These are phyloP conservation scores for Magnusiomyces clavatus DNA, from an alignment of 1,139 yeast genomes.

Conservation along the genomic window DNA sequence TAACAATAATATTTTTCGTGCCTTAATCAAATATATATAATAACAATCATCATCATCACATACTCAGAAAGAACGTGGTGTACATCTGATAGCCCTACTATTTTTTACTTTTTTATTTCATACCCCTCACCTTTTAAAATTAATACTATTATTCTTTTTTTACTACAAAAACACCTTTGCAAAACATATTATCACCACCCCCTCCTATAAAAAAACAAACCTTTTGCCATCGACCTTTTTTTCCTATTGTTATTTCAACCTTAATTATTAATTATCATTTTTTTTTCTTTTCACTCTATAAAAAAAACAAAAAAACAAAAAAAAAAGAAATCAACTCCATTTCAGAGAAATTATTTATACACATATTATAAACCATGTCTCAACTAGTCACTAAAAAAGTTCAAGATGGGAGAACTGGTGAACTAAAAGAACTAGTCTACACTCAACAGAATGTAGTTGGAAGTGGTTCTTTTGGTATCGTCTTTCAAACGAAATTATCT, in stretches of 20 bases:
- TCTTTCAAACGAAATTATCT: constrained; percentile 73
- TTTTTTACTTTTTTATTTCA: too few species aligned
- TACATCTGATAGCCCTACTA: too few species aligned
- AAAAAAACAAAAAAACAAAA: too few species aligned
- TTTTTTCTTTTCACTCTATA: neutral
- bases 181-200: neutral
- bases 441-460: constrained; percentile 77
- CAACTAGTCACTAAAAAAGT: constrained; percentile 65
- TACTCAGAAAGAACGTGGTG: too few species aligned
- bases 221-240: neutral
- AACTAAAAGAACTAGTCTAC: constrained; percentile 51
- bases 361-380: constrained; percentile 19
- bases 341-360: neutral
- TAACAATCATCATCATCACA: too few species aligned
- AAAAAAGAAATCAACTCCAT: too few species aligned
- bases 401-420: constrained; percentile 68
- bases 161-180: neutral
- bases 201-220: constrained; percentile 6
- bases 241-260: neutral
- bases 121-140: neutral
- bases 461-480: constrained; percentile 96
- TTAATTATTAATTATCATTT: neutral
- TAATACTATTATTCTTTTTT: neutral
- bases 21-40: too few species aligned
- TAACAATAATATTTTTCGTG: too few species aligned